These are phyloP conservation scores for Ambrosiella cleistominuta DNA, from an alignment of 2,329 filamentous ascomycete species.

Conservation along the genomic window DNA sequence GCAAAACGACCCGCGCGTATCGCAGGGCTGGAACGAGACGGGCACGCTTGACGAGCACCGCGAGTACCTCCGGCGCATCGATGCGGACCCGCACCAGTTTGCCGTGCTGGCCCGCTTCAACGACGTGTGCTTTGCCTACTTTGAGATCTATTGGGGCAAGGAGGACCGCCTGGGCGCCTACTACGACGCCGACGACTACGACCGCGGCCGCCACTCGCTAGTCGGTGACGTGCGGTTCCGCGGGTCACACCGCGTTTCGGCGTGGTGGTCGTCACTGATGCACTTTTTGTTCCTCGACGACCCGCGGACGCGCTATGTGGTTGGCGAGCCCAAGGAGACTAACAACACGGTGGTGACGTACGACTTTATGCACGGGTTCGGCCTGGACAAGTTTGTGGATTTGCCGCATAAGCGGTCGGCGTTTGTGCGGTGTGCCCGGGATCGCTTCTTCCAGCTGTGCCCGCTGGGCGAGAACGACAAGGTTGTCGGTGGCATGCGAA, in stretches of 20 bases:
- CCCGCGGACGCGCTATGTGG: slow-evolving; percentile 35
- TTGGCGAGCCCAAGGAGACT: slow-evolving; percentile 56
- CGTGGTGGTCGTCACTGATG: slow-evolving; percentile 45
- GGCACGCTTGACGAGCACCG: slow-evolving; percentile 59
- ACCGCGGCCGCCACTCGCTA: slow-evolving; percentile 40
- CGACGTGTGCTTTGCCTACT: slow-evolving; percentile 55
- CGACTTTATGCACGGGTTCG: slow-evolving; percentile 56
- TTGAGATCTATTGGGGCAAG: slow-evolving; percentile 64
- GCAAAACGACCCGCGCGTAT: slow-evolving; percentile 72
- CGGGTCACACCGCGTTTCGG: slow-evolving; percentile 40
- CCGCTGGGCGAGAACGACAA: slow-evolving; percentile 40
- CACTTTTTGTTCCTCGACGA: slow-evolving; percentile 47
- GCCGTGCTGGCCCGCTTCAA: slow-evolving; percentile 56
- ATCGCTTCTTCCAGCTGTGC: slow-evolving; percentile 53
- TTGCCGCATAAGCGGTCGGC: slow-evolving; percentile 55
- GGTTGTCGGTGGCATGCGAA: slow-evolving; percentile 34
- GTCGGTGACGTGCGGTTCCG: slow-evolving; percentile 42
- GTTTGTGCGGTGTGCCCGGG: slow-evolving; percentile 45
- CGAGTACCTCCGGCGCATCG: slow-evolving; percentile 49
- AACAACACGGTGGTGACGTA: slow-evolving; percentile 55
- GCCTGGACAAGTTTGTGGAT: slow-evolving; percentile 55
- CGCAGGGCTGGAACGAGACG: slow-evolving; percentile 63
- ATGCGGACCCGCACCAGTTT: slow-evolving; percentile 55
- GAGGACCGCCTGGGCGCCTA: slow-evolving; percentile 40
- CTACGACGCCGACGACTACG: slow-evolving; percentile 37